Conservation (phyloP, 306 rosid species). For the Trifolium subterraneum region DNA sequence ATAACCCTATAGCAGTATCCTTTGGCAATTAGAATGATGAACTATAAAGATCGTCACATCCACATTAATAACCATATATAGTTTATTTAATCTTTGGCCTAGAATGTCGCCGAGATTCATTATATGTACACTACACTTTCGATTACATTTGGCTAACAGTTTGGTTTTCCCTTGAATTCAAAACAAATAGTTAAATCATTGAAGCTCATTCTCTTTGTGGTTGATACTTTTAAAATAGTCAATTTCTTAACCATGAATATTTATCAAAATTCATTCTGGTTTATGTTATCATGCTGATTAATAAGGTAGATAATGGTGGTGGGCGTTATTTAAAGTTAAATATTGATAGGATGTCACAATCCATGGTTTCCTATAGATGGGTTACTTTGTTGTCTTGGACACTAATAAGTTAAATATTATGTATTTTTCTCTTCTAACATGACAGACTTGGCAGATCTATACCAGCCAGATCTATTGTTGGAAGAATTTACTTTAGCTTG, state of each 20-base stretch:
- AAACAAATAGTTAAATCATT: background rate
- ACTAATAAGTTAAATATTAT: constrained; percentile 19
- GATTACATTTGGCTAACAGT: constrained; percentile 15
- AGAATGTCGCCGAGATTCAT: constrained; percentile 15
- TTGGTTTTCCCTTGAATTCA: background rate
- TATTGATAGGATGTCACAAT: constrained; percentile 26
- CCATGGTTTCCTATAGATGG: constrained; percentile 22
- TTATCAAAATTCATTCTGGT: background rate
- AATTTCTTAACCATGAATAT: constrained; percentile 15
- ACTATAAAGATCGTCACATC: constrained; percentile 3
- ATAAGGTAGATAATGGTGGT: constrained; percentile 21
- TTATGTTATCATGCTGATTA: constrained; percentile 10
- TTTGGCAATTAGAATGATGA: constrained; percentile 6
- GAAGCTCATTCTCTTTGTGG: constrained; percentile 20
- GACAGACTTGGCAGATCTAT: constrained; percentile 30
- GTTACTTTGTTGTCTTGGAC: constrained; percentile 14
- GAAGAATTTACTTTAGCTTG: constrained; percentile 28
- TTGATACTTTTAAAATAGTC: constrained; percentile 19
- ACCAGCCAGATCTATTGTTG: constrained; percentile 26
- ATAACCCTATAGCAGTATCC: background rate
- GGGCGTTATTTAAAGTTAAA: constrained; percentile 22
- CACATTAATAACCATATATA: constrained; percentile 12
- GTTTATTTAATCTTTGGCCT: constrained; percentile 15
- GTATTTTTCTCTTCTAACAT: constrained; percentile 19
- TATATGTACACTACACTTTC: constrained; percentile 6